These are phyloP conservation scores for Raddia distichophylla DNA, from an alignment of 176 grass and related monocot species.

Conservation along the genomic window DNA sequence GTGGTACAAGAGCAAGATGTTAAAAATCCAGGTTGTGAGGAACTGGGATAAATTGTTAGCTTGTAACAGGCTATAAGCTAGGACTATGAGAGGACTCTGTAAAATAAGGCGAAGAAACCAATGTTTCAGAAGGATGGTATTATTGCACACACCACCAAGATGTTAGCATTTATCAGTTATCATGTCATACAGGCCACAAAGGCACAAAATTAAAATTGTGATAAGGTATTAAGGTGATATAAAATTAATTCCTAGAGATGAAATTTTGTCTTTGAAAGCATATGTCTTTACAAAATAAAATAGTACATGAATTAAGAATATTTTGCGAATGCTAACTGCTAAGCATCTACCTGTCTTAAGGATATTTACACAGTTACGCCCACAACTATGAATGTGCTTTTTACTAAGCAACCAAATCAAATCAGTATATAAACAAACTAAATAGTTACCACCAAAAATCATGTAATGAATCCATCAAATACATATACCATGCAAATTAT, in stretches of 20 bases:
- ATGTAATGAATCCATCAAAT: background rate
- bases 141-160: background rate
- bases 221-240: constrained; percentile 6
- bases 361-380: background rate
- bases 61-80: background rate
- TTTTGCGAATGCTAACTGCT: background rate
- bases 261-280: background rate
- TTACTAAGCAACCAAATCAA: background rate
- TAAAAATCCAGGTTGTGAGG: constrained; percentile 27
- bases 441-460: background rate
- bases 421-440: background rate
- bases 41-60: constrained; percentile 19
- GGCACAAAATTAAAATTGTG: background rate
- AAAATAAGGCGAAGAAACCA: background rate
- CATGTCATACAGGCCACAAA: background rate
- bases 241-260: background rate
- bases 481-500: constrained; percentile 9
- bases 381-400: background rate
- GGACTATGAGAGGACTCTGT: background rate
- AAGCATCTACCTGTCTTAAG: background rate
- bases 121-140: background rate
- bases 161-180: background rate
- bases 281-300: background rate
- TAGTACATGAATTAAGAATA: background rate
- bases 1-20: constrained; percentile 26